Evolutionary conservation across 2,329 filamentous ascomycete species (phyloP), one percentile per base, ranked within the genome.

Genomic region (Fusarium graminum): DNA sequence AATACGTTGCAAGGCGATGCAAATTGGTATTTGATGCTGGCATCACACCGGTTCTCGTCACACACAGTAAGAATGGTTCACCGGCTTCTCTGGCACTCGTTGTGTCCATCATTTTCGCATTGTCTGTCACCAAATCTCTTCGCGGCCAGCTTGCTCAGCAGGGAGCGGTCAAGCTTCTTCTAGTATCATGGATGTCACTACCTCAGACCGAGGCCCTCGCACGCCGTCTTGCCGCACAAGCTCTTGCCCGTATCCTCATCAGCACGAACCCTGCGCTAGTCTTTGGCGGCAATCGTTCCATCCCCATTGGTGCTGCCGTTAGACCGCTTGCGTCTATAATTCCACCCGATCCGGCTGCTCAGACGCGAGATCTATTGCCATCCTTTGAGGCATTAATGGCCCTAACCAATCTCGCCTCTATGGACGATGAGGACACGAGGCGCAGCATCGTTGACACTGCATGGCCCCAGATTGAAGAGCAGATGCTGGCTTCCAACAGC

Each of bases 321-420:
- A 88, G 92, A 1, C 93, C 94, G 0, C 86, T 99, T 2, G 79
- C 91, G 8, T 88, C 87, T 19, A 90, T 98, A 52, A 84, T 98
- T 16, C 80, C 86, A 0, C 86, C 88, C 7, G 87, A 91, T 49
- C 85, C 88, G 6, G 80, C 82, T 3, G 81, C 84, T 4, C 86
- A 89, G 43, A 86, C 87, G 2, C 87, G 90, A 50, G 92, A 97
- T 76, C 86, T 98, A 14, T 85, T 99, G 1, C 93, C 95, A 0
- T 89, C 91, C 0, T 99, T 98, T 70, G 95, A 99, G 78, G 86
- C 91, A 1, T 85, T 99, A 10, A 90, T 98, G 76, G 94, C 95
- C 0, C 86, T 99, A 34, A 98, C 95, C 1, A 99, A 99, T 71
- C 86, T 99, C 9, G 95, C 94, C 0, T 96, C 92, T 0, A 86